Evolutionary conservation across 352 stramenopile species (phyloP).

Genomic region (Phytophthora idaei): DNA sequence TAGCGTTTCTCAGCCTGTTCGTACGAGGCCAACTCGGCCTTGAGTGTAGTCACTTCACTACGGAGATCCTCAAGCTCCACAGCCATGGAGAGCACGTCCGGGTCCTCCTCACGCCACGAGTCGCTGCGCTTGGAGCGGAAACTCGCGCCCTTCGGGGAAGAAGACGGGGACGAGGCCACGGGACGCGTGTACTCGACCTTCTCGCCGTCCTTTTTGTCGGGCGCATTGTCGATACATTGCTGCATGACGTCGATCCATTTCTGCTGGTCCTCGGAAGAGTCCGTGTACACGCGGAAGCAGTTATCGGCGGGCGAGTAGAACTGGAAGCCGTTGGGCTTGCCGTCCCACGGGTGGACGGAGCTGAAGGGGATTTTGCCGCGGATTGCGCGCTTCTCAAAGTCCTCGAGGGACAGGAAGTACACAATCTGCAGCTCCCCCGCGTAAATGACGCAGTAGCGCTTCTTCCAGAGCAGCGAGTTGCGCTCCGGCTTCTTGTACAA

Average conservation of each 20-base stretch:
- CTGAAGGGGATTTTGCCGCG: slow-evolving; percentile 84
- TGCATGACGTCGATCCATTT: slow-evolving; percentile 81
- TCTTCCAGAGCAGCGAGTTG: slow-evolving; percentile 88
- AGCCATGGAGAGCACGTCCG: slow-evolving; percentile 65
- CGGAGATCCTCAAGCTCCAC: slow-evolving; percentile 80
- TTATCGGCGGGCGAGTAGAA: slow-evolving; percentile 88
- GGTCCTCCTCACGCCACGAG: slow-evolving; percentile 82
- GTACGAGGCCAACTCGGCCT: slow-evolving; percentile 74
- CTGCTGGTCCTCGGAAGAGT: slow-evolving; percentile 66
- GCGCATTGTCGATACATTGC: slow-evolving; percentile 62
- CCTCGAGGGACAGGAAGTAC: slow-evolving; percentile 76
- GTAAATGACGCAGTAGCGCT: slow-evolving; percentile 87
- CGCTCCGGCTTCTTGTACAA: slow-evolving; percentile 87
- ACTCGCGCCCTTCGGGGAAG: slow-evolving; percentile 55
- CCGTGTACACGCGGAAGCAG: slow-evolving; percentile 87
- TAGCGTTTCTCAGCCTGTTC: slow-evolving; percentile 84
- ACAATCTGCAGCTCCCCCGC: slow-evolving; percentile 73
- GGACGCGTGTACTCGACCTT: slow-evolving; percentile 69
- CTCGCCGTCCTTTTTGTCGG: slow-evolving; percentile 71
- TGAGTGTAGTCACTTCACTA: slow-evolving; percentile 70
- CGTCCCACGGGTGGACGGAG: slow-evolving; percentile 84
- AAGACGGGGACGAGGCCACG: slow-evolving; percentile 68
- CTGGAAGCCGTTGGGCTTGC: slow-evolving; percentile 87
- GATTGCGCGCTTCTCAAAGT: slow-evolving; percentile 75
- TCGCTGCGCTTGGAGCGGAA: slow-evolving; percentile 60